Evolutionary conservation across 768 basidiomycete genomes (phyloP).

Genomic region (Macrolepiota albuminosa): DNA sequence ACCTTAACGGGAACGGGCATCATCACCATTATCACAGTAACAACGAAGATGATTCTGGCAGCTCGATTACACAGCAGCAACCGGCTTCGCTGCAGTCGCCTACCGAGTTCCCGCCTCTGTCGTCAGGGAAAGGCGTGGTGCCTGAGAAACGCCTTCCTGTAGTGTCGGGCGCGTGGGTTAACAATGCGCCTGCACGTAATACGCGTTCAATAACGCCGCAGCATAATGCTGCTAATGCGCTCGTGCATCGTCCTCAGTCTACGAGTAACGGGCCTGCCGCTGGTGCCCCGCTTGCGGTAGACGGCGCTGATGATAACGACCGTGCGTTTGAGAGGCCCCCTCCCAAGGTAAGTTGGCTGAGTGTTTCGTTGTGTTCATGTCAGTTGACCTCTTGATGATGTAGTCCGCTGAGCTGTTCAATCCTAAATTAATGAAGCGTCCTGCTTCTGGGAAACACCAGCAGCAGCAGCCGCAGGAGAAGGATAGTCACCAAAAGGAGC

Average conservation of each 20-base stretch:
- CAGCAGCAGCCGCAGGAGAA: conserved; percentile 16
- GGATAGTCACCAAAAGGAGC: conserved; percentile 16
- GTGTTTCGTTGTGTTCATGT: neutral
- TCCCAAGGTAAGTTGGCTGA: conserved; percentile 31
- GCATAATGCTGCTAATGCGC: conserved; percentile 16
- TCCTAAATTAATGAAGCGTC: conserved; percentile 26
- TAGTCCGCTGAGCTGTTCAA: conserved; percentile 31
- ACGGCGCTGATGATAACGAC: conserved; percentile 32
- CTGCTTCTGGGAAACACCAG: conserved; percentile 16
- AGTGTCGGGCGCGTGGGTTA: conserved; percentile 69
- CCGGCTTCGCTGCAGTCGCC: conserved; percentile 39
- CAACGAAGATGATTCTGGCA: conserved; percentile 15
- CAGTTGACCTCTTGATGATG: neutral
- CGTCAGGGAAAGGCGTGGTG: conserved; percentile 31
- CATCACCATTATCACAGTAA: neutral
- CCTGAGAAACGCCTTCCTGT: conserved; percentile 50
- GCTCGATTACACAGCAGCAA: conserved; percentile 28
- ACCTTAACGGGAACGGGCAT: conserved; percentile 24
- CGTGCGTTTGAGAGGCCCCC: conserved; percentile 42
- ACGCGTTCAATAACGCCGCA: conserved; percentile 38
- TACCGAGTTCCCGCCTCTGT: conserved; percentile 70
- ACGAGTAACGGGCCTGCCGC: neutral
- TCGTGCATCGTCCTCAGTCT: conserved; percentile 31
- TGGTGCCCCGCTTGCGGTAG: conserved; percentile 5
- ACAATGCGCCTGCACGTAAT: conserved; percentile 47